Evolutionary conservation across 2,329 filamentous ascomycete species (phyloP), one percentile per base, ranked within the genome.

Genomic region (Cephalotrichum gorgonifer): DNA sequence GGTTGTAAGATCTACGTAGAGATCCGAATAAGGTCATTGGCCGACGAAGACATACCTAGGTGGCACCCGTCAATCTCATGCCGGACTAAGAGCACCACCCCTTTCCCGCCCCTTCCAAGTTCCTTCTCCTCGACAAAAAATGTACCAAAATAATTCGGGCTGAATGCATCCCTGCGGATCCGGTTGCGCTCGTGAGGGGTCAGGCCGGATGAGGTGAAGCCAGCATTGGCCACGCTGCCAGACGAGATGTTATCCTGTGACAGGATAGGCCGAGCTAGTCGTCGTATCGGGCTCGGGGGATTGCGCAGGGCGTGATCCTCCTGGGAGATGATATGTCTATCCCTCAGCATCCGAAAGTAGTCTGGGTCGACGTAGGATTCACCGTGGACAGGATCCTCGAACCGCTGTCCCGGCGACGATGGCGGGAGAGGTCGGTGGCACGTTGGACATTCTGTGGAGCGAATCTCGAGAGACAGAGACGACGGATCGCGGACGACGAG

Each of bases 281-380:
- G 69, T 41, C 77, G 72, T 44, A 81, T 70, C 1, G 77, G 76
- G 52, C 73, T 79, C 11, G 74, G 66, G 0, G 75, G 71, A 15
- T 65, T 62, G 30, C n/a, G 47, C 14, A 38, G 23, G 15, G 22
- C 33, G 55, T 62, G 71, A 58, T 65, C 68, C 55, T 60, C 65
- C 52, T 58, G 71, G 61, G 65, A 73, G 64, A 64, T 71, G 64
- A 61, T 49, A 55, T 70, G 61, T 63, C 70, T 65, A 58, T 74
- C 64, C 65, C 81, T 85, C 38, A 98, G 81, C 85, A 97, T 90
- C 59, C 88, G 88, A 66, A 98, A 98, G 71, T 98, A 98, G 47
- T 89, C 81, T 2, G 90, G 90, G 59, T 90, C 85, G 57, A 96
- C 86, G 62, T 90, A 97, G 50, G 83, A 78, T 44, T 85, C 76